Percentiles rank a stretch among this genome's conserved stretches.
These are phyloP conservation scores for Dactylellina cionopaga DNA, from an alignment of 2,329 filamentous ascomycete species.

Conservation along the genomic window DNA sequence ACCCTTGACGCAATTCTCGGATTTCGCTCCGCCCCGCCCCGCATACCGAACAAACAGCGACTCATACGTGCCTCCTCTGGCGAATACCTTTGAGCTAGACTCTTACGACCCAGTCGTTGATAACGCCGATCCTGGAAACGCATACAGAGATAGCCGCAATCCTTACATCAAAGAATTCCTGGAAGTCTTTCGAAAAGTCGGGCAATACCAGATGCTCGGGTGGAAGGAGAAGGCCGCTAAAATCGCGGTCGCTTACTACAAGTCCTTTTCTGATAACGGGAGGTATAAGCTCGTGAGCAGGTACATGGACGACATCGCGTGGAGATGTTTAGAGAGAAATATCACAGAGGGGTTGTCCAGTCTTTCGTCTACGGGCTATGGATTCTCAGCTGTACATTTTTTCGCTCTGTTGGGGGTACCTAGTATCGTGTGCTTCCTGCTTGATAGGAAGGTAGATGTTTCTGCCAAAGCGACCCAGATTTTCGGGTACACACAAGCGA, in stretches of 20 bases:
- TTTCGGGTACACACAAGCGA: conserved; percentile 33
- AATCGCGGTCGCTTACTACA: conserved; percentile 34
- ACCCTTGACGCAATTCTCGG: conserved; percentile 38
- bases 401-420: conserved; percentile 37
- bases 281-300: conserved; percentile 26
- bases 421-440: conserved; percentile 20
- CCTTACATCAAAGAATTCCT: conserved; percentile 27
- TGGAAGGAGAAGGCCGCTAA: conserved; percentile 44
- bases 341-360: conserved; percentile 39
- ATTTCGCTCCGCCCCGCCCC: background rate
- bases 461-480: conserved; percentile 22
- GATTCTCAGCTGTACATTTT: conserved; percentile 46
- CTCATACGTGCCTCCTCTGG: conserved; percentile 24
- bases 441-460: conserved; percentile 41
- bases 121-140: background rate
- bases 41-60: background rate
- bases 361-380: conserved; percentile 40
- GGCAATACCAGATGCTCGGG: conserved; percentile 43
- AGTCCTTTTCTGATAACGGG: conserved; percentile 32
- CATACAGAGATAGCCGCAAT: background rate
- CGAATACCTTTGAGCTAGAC: conserved; percentile 28
- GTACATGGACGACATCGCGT: conserved; percentile 42
- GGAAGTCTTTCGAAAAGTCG: conserved; percentile 35
- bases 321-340: conserved; percentile 34
- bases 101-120: background rate